Evolutionary conservation across 2,329 filamentous ascomycete species (phyloP).

Genomic region (Aspergillus texensis): DNA sequence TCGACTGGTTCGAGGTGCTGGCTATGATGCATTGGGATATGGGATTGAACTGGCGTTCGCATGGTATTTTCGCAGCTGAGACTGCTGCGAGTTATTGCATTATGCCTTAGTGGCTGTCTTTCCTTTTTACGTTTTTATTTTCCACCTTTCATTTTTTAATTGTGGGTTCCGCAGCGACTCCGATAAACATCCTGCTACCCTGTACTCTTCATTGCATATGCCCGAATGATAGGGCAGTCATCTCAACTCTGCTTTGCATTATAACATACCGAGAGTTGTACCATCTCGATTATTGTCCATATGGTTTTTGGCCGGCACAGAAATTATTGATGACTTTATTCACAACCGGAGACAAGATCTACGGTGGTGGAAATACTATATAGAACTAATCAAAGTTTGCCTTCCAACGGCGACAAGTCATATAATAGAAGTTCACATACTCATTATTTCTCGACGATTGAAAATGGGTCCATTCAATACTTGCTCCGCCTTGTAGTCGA

Average conservation of each 20-base stretch:
- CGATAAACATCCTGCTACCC: conserved; percentile 2
- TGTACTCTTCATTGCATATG: conserved; percentile 2
- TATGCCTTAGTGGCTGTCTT: conserved; percentile 12
- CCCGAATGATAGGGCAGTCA: background rate
- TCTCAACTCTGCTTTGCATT: conserved; percentile 7
- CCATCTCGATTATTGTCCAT: conserved; percentile 13
- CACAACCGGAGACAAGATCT: background rate
- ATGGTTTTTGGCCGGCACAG: conserved; percentile 16
- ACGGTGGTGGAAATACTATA: conserved; percentile 3
- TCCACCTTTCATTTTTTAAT: background rate
- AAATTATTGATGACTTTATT: conserved; percentile 3
- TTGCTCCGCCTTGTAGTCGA: background rate
- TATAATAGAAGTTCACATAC: background rate
- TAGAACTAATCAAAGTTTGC: conserved; percentile 6
- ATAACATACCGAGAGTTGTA: conserved; percentile 11
- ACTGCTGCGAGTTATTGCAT: conserved; percentile 1
- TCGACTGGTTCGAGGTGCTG: conserved; percentile 26
- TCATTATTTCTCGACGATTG: background rate
- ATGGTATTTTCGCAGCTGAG: conserved; percentile 3
- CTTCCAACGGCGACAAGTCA: conserved; percentile 1
- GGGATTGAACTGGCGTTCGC: conserved; percentile 16
- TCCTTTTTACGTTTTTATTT: background rate
- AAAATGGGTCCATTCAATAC: background rate
- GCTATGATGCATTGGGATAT: conserved; percentile 25
- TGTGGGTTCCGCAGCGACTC: background rate